Evolutionary conservation across 2,329 filamentous ascomycete genomes (phyloP).

Genomic region (Pseudogymnoascus sp.): DNA sequence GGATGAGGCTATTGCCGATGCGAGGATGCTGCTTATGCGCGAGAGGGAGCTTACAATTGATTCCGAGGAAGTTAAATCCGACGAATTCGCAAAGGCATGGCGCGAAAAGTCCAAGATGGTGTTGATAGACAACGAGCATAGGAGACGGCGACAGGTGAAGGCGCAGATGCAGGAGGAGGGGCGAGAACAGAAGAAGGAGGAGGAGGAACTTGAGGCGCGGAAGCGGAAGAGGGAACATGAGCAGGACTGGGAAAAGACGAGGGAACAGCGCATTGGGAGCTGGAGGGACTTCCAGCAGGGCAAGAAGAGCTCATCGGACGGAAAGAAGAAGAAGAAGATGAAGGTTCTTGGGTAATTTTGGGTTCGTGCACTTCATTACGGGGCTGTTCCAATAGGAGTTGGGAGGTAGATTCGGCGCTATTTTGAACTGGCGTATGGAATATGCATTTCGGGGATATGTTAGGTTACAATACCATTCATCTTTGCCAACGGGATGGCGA

Average conservation of each 20-base stretch:
- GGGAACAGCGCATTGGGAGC: slow-evolving; percentile 84
- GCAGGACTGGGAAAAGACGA: slow-evolving; percentile 87
- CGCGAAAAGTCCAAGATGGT: slow-evolving; percentile 83
- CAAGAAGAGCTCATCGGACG: slow-evolving; percentile 41
- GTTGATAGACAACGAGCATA: slow-evolving; percentile 84
- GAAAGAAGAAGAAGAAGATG: slow-evolving; percentile 63
- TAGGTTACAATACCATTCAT: not conserved
- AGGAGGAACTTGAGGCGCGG: slow-evolving; percentile 73
- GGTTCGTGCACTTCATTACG: not conserved
- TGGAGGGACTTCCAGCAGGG: slow-evolving; percentile 90
- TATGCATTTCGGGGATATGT: not conserved
- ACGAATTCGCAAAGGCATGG: slow-evolving; percentile 79
- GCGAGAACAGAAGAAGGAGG: slow-evolving; percentile 74
- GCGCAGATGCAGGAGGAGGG: slow-evolving; percentile 96
- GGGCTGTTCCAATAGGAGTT: not conserved
- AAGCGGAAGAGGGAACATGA: slow-evolving; percentile 89
- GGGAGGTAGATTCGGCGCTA: not conserved
- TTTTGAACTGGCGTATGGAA: not conserved
- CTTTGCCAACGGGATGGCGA: not conserved
- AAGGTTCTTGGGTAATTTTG: slow-evolving; percentile 20
- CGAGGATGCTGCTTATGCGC: slow-evolving; percentile 87
- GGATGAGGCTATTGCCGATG: slow-evolving; percentile 93
- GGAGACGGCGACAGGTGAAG: slow-evolving; percentile 77
- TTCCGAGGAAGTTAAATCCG: slow-evolving; percentile 76
- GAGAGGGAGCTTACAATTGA: slow-evolving; percentile 91